Conservation (phyloP, 202 grass and related monocot species). For the Zizania palustris region DNA sequence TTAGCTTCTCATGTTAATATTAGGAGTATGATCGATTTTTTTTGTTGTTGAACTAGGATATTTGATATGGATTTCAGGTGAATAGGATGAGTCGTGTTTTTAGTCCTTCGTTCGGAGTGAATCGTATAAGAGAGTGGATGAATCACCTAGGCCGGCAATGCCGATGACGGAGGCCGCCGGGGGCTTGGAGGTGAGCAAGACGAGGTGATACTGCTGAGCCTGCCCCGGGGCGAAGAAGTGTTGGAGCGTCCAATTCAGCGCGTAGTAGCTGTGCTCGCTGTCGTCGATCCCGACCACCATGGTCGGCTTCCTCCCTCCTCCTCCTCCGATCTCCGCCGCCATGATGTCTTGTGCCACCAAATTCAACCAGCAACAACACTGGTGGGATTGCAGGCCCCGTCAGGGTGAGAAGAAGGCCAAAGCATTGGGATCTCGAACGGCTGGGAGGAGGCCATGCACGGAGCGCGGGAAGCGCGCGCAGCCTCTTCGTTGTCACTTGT, state of each 20-base stretch:
- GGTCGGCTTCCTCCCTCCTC: conserved; percentile 16
- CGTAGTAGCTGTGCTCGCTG: conserved; percentile 81
- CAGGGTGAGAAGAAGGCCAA: not conserved
- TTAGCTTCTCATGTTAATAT: not conserved
- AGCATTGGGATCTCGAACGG: not conserved
- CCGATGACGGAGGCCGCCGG: conserved; percentile 58
- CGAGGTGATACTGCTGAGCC: conserved; percentile 48
- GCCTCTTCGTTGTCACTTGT: not conserved
- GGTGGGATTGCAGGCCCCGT: not conserved
- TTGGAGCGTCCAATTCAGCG: conserved; percentile 73
- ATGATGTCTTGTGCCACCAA: not conserved
- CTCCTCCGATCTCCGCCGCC: not conserved
- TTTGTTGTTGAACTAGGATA: too few relatives aligned
- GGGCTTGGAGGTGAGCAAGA: conserved; percentile 63
- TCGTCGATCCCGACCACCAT: conserved; percentile 87
- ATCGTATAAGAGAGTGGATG: too few relatives aligned
- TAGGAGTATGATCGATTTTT: too few relatives aligned
- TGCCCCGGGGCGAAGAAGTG: conserved; percentile 59
- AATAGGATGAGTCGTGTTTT: too few relatives aligned
- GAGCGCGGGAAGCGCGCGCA: conserved; percentile 32
- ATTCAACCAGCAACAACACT: not conserved
- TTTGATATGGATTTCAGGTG: too few relatives aligned
- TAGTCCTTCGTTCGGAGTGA: too few relatives aligned
- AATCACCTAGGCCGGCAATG: conserved; percentile 60
- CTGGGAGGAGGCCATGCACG: not conserved